These are phyloP conservation scores for Ogataea methylovora DNA, from an alignment of 805 yeast species.

Conservation along the genomic window DNA sequence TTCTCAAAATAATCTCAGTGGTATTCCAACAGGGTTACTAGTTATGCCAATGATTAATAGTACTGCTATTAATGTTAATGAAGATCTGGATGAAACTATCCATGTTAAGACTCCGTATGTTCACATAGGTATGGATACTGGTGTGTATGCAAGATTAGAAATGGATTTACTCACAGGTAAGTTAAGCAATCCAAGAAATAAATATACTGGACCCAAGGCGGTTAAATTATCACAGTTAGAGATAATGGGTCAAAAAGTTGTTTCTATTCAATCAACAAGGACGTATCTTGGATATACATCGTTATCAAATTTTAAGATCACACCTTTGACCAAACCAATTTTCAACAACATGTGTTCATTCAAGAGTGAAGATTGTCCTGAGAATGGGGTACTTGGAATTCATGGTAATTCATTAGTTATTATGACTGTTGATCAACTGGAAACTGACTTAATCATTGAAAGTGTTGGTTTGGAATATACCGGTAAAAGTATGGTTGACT, in stretches of 20 bases:
- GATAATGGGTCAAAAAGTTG: conserved; percentile 23
- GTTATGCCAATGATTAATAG: conserved; percentile 24
- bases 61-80: conserved; percentile 4
- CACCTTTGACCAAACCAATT: conserved; percentile 38
- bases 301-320: conserved; percentile 29
- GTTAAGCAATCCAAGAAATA: conserved; percentile 53
- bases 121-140: conserved; percentile 80
- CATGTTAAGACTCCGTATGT: conserved; percentile 26
- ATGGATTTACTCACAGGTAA: conserved; percentile 56
- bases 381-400: conserved; percentile 59
- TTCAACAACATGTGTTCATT: conserved; percentile 45
- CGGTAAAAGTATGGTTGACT: conserved; percentile 37
- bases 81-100: conserved; percentile 7
- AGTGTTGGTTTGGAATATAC: conserved; percentile 39
- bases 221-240: conserved; percentile 39
- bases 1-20: conserved; percentile 59
- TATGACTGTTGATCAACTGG: conserved; percentile 40
- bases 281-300: conserved; percentile 47
- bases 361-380: conserved; percentile 51
- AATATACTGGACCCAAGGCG: conserved; percentile 66
- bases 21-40: conserved; percentile 34
- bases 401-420: conserved; percentile 45
- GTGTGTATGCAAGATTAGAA: conserved; percentile 62
- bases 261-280: conserved; percentile 45
- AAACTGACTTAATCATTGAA: conserved; percentile 25